A percentile compares a stretch with the other conserved stretches of the same genome.
phyloP scores from a whole-genome alignment of 805 yeast species.

The Clavispora phyllophila region DNA sequence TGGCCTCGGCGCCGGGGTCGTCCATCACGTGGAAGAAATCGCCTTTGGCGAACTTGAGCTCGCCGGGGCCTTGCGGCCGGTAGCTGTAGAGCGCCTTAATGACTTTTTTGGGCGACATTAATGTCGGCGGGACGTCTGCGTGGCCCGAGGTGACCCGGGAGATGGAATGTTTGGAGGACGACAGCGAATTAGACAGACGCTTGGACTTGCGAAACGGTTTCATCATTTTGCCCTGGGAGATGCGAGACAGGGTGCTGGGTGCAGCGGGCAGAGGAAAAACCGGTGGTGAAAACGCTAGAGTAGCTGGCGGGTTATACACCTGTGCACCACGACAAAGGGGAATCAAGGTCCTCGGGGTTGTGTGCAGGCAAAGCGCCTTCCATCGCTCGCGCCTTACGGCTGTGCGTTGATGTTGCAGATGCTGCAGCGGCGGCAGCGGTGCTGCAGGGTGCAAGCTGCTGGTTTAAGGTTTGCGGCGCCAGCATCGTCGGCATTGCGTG shows the following conservation, averaged over 20 bases:
- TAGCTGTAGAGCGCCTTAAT: constrained; percentile 79
- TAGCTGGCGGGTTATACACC: background rate
- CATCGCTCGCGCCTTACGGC: no score
- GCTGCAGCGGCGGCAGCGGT: no score
- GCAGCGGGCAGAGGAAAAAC: background rate
- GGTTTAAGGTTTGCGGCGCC: no score
- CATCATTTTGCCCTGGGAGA: constrained; percentile 22
- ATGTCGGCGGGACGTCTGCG: constrained; percentile 9
- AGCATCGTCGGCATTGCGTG: no score
- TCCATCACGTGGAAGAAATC: constrained; percentile 77
- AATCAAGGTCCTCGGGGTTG: no score
- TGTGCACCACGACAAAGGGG: background rate
- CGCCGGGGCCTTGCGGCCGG: constrained; percentile 74
- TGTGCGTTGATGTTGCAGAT: no score
- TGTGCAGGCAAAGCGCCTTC: no score
- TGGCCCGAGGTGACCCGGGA: constrained; percentile 23
- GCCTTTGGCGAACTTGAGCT: constrained; percentile 71
- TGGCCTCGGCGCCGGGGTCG: constrained; percentile 22
- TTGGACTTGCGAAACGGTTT: constrained; percentile 39
- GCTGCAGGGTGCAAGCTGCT: no score
- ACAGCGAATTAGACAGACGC: constrained; percentile 28
- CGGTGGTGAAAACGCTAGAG: background rate
- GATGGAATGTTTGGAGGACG: constrained; percentile 28
- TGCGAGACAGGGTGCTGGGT: background rate
- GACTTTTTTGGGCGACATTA: constrained; percentile 69